Evolutionary conservation across 2,329 filamentous ascomycete genomes (phyloP).

Genomic region (Diaporthe aspalathi): DNA sequence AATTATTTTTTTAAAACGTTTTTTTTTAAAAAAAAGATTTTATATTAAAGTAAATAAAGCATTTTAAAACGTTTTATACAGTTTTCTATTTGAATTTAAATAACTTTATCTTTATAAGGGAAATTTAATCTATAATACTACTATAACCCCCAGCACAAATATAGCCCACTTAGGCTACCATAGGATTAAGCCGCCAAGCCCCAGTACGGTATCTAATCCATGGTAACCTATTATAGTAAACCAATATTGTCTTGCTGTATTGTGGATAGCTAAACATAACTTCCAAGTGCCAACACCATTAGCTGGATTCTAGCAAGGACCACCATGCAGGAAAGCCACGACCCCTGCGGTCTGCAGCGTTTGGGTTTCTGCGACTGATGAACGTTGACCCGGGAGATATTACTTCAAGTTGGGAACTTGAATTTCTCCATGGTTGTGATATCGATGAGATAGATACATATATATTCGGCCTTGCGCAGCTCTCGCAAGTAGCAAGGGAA

Average conservation of each 20-base stretch:
- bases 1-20: too few relatives aligned
- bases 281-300: background rate
- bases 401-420: background rate
- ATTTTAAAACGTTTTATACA: too few relatives aligned
- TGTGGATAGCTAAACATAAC: too few relatives aligned
- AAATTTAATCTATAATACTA: too few relatives aligned
- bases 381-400: background rate
- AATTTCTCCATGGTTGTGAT: background rate
- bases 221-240: background rate
- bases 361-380: background rate
- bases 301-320: background rate
- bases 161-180: too few relatives aligned
- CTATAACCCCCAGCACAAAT: too few relatives aligned
- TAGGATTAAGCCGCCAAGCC: too few relatives aligned
- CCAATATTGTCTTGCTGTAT: background rate
- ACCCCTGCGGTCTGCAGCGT: background rate
- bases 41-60: too few relatives aligned
- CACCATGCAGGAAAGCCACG: background rate
- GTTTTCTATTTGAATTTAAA: too few relatives aligned
- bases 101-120: too few relatives aligned
- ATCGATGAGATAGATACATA: background rate
- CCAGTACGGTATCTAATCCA: too few relatives aligned
- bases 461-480: background rate
- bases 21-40: too few relatives aligned
- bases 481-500: rapidly evolving